phyloP scores from a whole-genome alignment of 2,329 filamentous ascomycete genomes.

The Claviceps africana region DNA sequence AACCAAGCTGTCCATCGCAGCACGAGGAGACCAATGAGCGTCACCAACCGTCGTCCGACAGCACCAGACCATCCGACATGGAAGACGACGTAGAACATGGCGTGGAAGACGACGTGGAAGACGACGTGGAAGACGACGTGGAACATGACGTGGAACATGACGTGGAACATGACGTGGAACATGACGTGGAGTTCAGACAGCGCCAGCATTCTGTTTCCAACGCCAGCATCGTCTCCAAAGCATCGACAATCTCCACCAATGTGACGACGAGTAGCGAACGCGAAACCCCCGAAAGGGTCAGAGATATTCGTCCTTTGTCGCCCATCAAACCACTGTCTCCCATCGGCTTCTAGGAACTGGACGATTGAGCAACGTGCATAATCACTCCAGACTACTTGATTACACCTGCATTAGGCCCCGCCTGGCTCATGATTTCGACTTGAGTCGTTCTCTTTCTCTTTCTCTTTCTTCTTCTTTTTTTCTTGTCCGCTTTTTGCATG shows the following conservation, averaged over 20 bases:
- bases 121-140: too few relatives aligned
- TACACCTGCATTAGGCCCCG: background rate
- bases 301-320: slow-evolving; percentile 42
- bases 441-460: background rate
- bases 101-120: too few relatives aligned
- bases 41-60: slow-evolving; percentile 46
- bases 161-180: too few relatives aligned
- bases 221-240: slow-evolving; percentile 28
- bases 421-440: too few relatives aligned
- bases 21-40: slow-evolving; percentile 6
- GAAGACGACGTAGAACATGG: too few relatives aligned
- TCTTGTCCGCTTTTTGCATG: too few relatives aligned
- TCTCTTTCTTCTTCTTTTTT: background rate
- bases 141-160: too few relatives aligned
- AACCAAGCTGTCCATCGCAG: slow-evolving; percentile 18
- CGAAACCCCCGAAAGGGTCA: slow-evolving; percentile 13
- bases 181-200: slow-evolving; percentile 29
- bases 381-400: slow-evolving; percentile 1
- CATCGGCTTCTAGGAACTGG: slow-evolving; percentile 34
- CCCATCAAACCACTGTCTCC: slow-evolving; percentile 54
- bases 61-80: slow-evolving; percentile 41
- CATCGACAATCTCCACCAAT: slow-evolving; percentile 30
- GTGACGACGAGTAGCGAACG: slow-evolving; percentile 31
- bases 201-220: slow-evolving; percentile 26
- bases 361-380: background rate